Evolutionary conservation across 495 filamentous ascomycete species (phyloP).

Genomic region (Apodospora peruviana): DNA sequence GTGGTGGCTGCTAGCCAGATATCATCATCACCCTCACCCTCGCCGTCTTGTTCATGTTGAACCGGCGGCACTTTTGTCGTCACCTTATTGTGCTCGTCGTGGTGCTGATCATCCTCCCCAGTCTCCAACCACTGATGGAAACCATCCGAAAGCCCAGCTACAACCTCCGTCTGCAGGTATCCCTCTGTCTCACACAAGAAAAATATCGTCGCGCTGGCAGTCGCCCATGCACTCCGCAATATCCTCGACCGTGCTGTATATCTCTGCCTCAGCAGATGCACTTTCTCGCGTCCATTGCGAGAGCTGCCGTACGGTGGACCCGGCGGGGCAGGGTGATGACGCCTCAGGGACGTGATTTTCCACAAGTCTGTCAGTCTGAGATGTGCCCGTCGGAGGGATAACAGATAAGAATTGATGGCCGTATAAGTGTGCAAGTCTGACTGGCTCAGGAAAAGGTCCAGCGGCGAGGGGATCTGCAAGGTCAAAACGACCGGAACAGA

Average conservation of each 20-base stretch:
- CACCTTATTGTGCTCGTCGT: no score
- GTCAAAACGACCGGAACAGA: conserved; percentile 68
- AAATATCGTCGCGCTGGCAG: conserved; percentile 74
- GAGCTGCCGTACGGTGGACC: conserved; percentile 58
- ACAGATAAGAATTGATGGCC: conserved; percentile 76
- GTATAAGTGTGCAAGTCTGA: conserved; percentile 75
- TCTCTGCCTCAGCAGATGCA: conserved; percentile 51
- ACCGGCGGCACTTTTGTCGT: no score
- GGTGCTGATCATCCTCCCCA: conserved; percentile 23
- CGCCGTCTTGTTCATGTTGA: background rate
- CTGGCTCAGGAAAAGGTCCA: conserved; percentile 79
- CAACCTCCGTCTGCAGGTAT: conserved; percentile 86
- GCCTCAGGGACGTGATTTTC: conserved; percentile 71
- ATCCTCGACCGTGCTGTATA: conserved; percentile 52
- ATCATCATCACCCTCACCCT: conserved; percentile 14
- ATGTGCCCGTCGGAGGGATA: conserved; percentile 77
- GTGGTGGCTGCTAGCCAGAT: conserved; percentile 27
- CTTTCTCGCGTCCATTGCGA: conserved; percentile 47
- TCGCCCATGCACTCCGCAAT: conserved; percentile 83
- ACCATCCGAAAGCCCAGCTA: conserved; percentile 71
- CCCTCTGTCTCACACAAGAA: conserved; percentile 78
- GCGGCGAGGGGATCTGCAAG: conserved; percentile 67
- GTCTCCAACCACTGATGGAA: conserved; percentile 44
- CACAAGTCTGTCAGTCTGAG: conserved; percentile 76
- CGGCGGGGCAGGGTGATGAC: conserved; percentile 66